These are phyloP conservation scores for Globisporangium camurandrum DNA, from an alignment of 352 stramenopile species.

Conservation along the genomic window DNA sequence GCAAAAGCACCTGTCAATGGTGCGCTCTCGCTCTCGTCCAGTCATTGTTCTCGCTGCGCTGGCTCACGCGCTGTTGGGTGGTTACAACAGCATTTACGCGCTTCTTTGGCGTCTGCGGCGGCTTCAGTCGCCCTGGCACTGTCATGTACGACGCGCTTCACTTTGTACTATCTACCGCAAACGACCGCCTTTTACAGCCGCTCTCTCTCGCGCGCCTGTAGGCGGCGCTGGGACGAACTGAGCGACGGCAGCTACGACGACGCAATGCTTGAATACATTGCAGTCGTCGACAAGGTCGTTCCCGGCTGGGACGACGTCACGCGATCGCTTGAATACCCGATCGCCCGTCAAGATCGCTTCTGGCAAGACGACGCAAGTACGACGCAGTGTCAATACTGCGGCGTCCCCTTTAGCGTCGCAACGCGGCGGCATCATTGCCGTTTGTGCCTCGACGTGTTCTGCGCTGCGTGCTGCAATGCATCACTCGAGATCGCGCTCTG, in stretches of 20 bases:
- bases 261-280: conserved; percentile 53
- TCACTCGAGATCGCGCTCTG: conserved; percentile 52
- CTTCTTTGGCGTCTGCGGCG: conserved; percentile 48
- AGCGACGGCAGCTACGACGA: conserved; percentile 28
- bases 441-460: conserved; percentile 71
- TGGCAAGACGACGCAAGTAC: conserved; percentile 48
- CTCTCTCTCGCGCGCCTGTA: conserved; percentile 9
- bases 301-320: conserved; percentile 48
- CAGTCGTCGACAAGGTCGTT: conserved; percentile 48
- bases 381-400: conserved; percentile 40
- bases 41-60: too few species aligned
- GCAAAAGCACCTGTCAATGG: too few species aligned
- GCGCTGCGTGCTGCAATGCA: conserved; percentile 35
- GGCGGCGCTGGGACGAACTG: conserved; percentile 57
- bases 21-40: too few species aligned
- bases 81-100: too few species aligned
- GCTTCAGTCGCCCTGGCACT: conserved; percentile 29
- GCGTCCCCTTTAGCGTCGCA: conserved; percentile 28
- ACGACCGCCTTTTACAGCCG: neutral
- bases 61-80: too few species aligned
- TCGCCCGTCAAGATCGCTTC: conserved; percentile 43
- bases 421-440: conserved; percentile 62
- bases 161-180: neutral
- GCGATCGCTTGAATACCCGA: conserved; percentile 33
- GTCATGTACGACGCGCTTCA: conserved; percentile 56